phyloP scores from a whole-genome alignment of 169 alveolate species.

The Plasmodium inui region DNA sequence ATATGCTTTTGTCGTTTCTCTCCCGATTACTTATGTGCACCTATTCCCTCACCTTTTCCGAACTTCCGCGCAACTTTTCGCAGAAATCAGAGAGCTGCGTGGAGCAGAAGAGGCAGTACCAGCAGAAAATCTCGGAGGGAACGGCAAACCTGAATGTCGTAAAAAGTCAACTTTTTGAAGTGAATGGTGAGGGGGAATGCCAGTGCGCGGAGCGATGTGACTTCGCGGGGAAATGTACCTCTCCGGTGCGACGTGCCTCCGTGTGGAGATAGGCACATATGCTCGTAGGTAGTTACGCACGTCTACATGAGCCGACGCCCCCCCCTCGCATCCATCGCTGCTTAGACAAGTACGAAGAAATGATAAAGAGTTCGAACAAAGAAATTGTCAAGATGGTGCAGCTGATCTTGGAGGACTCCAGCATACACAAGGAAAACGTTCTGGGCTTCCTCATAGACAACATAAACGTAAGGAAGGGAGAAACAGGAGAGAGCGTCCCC shows the following conservation, averaged over 20 bases:
- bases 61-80: not conserved
- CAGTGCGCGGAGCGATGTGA: not conserved
- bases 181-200: conserved; percentile 24
- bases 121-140: conserved; percentile 67
- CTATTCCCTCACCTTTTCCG: not conserved
- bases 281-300: not conserved
- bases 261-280: not conserved
- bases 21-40: not conserved
- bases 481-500: not conserved
- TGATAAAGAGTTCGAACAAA: conserved; percentile 70
- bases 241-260: not conserved
- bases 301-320: not conserved
- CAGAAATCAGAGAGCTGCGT: conserved; percentile 60
- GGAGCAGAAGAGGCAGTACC: conserved; percentile 61
- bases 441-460: conserved; percentile 66
- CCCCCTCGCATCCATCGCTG: not conserved
- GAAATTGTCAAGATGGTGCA: conserved; percentile 68
- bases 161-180: conserved; percentile 72
- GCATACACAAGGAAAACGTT: conserved; percentile 54
- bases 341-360: conserved; percentile 67
- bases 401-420: conserved; percentile 32
- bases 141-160: conserved; percentile 58
- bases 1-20: not conserved
- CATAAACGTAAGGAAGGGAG: conserved; percentile 36
- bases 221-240: not conserved